phyloP scores from a whole-genome alignment of 2,329 filamentous ascomycete genomes.

The Calonectria honghensis region DNA sequence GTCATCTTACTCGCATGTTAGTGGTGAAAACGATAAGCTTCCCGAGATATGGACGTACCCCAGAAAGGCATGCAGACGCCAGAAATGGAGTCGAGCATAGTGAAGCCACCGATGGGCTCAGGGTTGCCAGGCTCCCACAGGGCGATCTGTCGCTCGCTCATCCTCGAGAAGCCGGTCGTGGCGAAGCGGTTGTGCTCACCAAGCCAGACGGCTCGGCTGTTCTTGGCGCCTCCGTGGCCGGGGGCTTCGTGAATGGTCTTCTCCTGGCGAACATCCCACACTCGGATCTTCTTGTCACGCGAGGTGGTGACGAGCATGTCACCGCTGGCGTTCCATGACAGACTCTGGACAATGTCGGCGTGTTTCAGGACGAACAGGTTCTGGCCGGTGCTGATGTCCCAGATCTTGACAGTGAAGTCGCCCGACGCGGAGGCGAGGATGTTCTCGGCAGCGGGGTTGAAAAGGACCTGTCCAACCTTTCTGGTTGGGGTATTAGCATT shows the following conservation, averaged over 20 bases:
- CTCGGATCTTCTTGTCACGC: slow-evolving; percentile 96
- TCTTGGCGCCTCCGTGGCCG: slow-evolving; percentile 96
- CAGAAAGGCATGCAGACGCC: slow-evolving; percentile 99
- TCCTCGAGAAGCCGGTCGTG: slow-evolving; percentile 97
- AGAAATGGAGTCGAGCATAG: slow-evolving; percentile 93
- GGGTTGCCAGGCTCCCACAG: slow-evolving; percentile 94
- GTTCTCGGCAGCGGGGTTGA: slow-evolving; percentile 97
- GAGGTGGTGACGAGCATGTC: slow-evolving; percentile 92
- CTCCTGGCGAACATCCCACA: slow-evolving; percentile 98
- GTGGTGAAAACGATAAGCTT: slow-evolving; percentile 26
- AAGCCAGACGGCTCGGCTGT: slow-evolving; percentile 97
- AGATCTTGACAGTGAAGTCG: slow-evolving; percentile 95
- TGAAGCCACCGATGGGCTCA: slow-evolving; percentile 93
- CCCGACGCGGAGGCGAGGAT: slow-evolving; percentile 96
- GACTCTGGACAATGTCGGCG: slow-evolving; percentile 92
- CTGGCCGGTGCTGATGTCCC: slow-evolving; percentile 90
- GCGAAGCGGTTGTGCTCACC: slow-evolving; percentile 97
- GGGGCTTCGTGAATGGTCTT: slow-evolving; percentile 87
- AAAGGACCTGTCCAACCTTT: slow-evolving; percentile 98
- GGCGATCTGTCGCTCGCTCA: slow-evolving; percentile 97
- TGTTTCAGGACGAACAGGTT: slow-evolving; percentile 86
- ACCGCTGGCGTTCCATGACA: slow-evolving; percentile 96
- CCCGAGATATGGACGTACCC: slow-evolving; percentile 71
- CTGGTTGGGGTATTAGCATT: slow-evolving; percentile 67
- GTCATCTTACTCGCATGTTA: slow-evolving; percentile 76